Percentiles rank a stretch among this genome's conserved stretches.
These are phyloP conservation scores for Ceratocystis albifundus DNA, from an alignment of 2,329 filamentous ascomycete genomes.

Conservation along the genomic window DNA sequence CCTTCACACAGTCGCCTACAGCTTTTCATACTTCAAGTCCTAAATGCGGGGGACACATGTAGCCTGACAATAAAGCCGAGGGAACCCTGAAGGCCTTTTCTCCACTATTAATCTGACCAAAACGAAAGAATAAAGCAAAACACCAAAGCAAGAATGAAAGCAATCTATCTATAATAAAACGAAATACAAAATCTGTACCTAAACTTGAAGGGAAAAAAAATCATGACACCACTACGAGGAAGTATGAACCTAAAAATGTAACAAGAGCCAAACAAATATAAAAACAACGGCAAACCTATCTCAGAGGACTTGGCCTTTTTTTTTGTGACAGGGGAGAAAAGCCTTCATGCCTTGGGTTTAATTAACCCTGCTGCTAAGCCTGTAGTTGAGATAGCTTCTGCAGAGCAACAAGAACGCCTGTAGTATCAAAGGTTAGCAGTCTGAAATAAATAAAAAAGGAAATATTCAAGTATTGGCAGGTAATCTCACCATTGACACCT, in stretches of 20 bases:
- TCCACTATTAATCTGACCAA: background rate
- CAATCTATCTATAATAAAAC: conserved; percentile 17
- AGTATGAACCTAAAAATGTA: conserved; percentile 1
- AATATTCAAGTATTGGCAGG: background rate
- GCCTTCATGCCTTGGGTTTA: background rate
- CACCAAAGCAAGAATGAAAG: background rate
- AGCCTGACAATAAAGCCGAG: background rate
- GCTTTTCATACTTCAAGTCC: too few species aligned
- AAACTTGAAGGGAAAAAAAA: background rate
- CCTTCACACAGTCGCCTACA: background rate
- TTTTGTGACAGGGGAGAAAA: background rate
- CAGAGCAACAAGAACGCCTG: conserved; percentile 36
- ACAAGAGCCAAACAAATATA: background rate
- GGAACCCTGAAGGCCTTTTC: background rate
- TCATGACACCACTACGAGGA: background rate
- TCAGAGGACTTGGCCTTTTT: too few species aligned
- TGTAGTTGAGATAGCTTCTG: conserved; percentile 33
- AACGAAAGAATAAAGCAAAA: background rate
- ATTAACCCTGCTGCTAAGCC: background rate
- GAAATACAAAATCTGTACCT: conserved; percentile 8
- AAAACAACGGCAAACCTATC: background rate
- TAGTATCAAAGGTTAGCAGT: background rate
- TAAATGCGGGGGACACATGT: too few species aligned
- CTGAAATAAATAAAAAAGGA: conserved; percentile 13
- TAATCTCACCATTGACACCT: conserved; percentile 69